Percentiles rank a stretch among this genome's conserved stretches.
These are phyloP conservation scores for Acer yangbiense DNA, from an alignment of 345 rosid species.

Conservation along the genomic window DNA sequence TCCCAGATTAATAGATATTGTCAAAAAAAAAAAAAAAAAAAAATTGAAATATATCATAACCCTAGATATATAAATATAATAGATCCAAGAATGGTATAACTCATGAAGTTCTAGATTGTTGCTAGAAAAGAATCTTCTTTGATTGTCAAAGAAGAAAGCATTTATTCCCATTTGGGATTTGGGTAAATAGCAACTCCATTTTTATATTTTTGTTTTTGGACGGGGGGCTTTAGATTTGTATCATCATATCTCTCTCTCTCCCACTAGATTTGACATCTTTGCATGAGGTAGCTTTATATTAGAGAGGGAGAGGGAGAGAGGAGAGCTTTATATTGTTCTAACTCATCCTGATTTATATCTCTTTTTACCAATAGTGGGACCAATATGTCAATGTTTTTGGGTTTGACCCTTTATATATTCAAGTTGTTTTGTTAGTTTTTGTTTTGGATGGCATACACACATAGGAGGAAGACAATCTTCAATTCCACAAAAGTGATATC, in stretches of 20 bases:
- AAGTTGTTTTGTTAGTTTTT: conserved; percentile 19
- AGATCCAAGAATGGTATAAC: conserved; percentile 27
- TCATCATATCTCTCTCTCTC: conserved; percentile 10
- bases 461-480: conserved; percentile 59
- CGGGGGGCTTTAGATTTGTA: conserved; percentile 5
- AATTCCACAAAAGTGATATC: conserved; percentile 71
- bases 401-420: conserved; percentile 23
- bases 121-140: conserved; percentile 47
- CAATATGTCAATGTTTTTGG: conserved; percentile 5
- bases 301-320: conserved; percentile 1
- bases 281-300: conserved; percentile 6
- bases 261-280: conserved; percentile 24
- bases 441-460: conserved; percentile 13
- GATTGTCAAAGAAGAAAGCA: conserved; percentile 85
- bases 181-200: conserved; percentile 24
- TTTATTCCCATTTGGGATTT: conserved; percentile 50
- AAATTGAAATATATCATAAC: neutral
- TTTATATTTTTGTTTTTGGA: neutral
- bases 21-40: neutral
- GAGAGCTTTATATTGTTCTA: conserved; percentile 8
- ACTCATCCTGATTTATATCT: conserved; percentile 25
- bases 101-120: conserved; percentile 34
- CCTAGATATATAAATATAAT: neutral
- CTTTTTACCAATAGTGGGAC: conserved; percentile 27
- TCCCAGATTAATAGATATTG: too few relatives aligned